phyloP scores from a whole-genome alignment of 2,329 filamentous ascomycete species.

The Cadophora sp. region DNA sequence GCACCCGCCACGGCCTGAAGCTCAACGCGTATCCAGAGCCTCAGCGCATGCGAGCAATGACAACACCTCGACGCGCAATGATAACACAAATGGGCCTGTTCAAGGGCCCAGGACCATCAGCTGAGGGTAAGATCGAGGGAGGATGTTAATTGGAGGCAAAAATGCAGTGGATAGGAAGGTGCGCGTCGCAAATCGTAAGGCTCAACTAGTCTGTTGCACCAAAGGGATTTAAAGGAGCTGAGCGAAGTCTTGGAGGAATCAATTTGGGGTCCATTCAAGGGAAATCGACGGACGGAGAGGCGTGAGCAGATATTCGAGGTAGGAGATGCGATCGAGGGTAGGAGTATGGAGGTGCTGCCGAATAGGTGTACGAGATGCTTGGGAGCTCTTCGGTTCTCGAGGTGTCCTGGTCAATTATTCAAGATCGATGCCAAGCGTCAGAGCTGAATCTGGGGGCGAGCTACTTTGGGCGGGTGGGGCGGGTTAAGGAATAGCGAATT shows the following conservation, averaged over 20 bases:
- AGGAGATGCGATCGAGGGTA: background rate
- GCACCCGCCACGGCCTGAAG: conserved; percentile 29
- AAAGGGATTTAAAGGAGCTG: conserved; percentile 12
- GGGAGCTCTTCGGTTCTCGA: background rate
- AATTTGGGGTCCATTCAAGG: conserved; percentile 39
- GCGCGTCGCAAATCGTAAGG: conserved; percentile 24
- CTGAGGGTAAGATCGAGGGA: background rate
- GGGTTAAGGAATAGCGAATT: conserved; percentile 4
- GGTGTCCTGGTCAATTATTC: conserved; percentile 7
- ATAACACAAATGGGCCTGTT: conserved; percentile 27
- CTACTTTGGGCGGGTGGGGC: background rate
- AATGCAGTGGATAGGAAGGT: conserved; percentile 8
- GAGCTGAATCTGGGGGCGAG: conserved; percentile 19
- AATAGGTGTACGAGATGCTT: background rate
- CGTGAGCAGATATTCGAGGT: background rate
- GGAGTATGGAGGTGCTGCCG: background rate
- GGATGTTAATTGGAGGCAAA: conserved; percentile 13
- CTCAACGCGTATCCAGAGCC: conserved; percentile 30
- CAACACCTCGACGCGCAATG: conserved; percentile 27
- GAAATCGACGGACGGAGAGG: background rate
- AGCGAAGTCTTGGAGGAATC: conserved; percentile 32
- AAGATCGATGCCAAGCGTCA: conserved; percentile 17
- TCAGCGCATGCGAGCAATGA: conserved; percentile 32
- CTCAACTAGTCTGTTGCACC: conserved; percentile 24
- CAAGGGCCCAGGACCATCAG: conserved; percentile 32